phyloP scores from a whole-genome alignment of 2,329 filamentous ascomycete species.

The Lasiodiplodia sp. region DNA sequence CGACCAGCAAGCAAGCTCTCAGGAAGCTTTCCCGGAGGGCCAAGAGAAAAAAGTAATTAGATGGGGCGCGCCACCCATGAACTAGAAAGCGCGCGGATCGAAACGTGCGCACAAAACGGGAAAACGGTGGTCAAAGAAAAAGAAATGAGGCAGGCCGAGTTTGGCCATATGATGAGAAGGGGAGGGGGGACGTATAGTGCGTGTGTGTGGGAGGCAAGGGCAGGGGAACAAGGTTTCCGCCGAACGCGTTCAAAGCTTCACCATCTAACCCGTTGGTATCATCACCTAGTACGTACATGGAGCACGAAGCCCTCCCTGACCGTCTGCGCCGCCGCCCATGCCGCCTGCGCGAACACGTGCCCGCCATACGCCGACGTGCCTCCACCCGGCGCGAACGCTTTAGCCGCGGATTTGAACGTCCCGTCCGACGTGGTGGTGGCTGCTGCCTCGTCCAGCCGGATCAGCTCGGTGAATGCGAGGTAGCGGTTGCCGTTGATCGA shows the following conservation, averaged over 20 bases:
- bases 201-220: no score
- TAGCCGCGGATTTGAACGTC: constrained; percentile 50
- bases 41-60: background rate
- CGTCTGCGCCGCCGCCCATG: constrained; percentile 63
- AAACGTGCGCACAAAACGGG: background rate
- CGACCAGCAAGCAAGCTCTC: background rate
- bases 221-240: background rate
- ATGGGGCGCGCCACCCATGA: background rate
- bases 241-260: background rate
- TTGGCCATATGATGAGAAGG: background rate
- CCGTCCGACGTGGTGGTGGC: constrained; percentile 40
- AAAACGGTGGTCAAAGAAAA: background rate
- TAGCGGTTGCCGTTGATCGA: constrained; percentile 28
- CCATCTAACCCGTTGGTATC: background rate
- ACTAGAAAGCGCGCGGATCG: background rate
- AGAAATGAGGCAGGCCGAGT: background rate
- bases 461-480: constrained; percentile 50
- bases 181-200: background rate
- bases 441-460: constrained; percentile 47
- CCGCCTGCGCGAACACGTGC: constrained; percentile 65
- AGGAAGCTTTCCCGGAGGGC: constrained; percentile 21
- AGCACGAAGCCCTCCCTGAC: constrained; percentile 58
- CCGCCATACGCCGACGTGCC: constrained; percentile 59
- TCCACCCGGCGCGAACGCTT: constrained; percentile 53
- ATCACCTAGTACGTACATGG: constrained; percentile 51